phyloP scores from a whole-genome alignment of 2,329 filamentous ascomycete genomes.

The Sporothrix sp. region DNA sequence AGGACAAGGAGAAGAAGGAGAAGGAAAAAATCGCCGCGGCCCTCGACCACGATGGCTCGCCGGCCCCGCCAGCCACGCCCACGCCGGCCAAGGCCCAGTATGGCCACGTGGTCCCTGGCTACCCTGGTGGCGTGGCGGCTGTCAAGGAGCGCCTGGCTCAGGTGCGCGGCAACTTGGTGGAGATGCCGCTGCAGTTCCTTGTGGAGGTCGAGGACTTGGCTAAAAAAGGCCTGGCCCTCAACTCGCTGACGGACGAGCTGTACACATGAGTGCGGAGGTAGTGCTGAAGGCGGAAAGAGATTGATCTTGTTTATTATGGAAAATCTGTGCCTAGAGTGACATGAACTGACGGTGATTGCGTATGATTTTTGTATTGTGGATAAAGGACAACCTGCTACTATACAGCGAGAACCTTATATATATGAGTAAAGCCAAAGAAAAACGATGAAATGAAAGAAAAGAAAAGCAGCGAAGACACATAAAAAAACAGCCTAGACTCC shows the following conservation, averaged over 20 bases:
- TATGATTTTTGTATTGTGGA: background rate
- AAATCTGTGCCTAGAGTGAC: background rate
- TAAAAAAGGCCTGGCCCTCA: slow-evolving; percentile 65
- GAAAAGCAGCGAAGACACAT: background rate
- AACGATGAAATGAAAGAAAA: background rate
- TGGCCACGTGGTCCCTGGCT: slow-evolving; percentile 78
- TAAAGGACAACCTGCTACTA: background rate
- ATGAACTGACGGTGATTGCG: too few relatives aligned
- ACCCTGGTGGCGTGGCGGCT: slow-evolving; percentile 61
- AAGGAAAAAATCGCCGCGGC: slow-evolving; percentile 31
- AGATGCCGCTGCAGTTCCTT: slow-evolving; percentile 87
- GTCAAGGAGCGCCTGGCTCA: slow-evolving; percentile 57
- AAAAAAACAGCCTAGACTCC: background rate
- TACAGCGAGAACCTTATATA: background rate
- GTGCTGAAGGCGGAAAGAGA: too few relatives aligned
- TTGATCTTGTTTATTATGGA: background rate
- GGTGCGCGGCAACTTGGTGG: slow-evolving; percentile 63
- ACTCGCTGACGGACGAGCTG: slow-evolving; percentile 60
- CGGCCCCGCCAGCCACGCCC: slow-evolving; percentile 23
- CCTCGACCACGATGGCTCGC: slow-evolving; percentile 22
- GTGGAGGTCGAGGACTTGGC: slow-evolving; percentile 76
- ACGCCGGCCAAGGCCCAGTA: slow-evolving; percentile 55
- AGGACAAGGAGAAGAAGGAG: slow-evolving; percentile 27
- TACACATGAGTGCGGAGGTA: slow-evolving; percentile 58
- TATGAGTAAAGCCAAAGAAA: background rate